A percentile compares a stretch with the other conserved stretches of the same genome.
Conservation (phyloP, 2,329 filamentous ascomycete species). For the Neonectria faginata region DNA sequence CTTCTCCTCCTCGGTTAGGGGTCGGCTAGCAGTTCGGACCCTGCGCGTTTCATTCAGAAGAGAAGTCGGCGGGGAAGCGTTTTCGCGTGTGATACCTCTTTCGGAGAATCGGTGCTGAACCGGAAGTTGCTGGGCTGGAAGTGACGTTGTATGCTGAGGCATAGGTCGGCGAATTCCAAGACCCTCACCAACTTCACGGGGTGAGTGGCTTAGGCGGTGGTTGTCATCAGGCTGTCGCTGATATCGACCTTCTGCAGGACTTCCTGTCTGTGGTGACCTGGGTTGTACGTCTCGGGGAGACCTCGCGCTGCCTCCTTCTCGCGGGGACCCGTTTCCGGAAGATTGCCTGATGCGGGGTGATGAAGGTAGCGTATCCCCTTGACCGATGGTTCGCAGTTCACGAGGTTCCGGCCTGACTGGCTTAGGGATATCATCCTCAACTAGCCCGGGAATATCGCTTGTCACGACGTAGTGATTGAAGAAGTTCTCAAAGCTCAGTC, state of each 20-base stretch:
- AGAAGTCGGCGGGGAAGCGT: slow-evolving; percentile 43
- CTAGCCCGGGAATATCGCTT: slow-evolving; percentile 81
- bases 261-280: slow-evolving; percentile 58
- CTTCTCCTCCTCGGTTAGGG: slow-evolving; percentile 69
- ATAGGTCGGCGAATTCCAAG: slow-evolving; percentile 64
- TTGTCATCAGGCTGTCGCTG: slow-evolving; percentile 44
- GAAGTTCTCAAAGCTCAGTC: slow-evolving; percentile 87
- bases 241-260: slow-evolving; percentile 54
- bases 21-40: slow-evolving; percentile 45
- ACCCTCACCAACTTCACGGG: slow-evolving; percentile 61
- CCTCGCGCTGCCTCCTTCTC: slow-evolving; percentile 49
- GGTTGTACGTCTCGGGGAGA: slow-evolving; percentile 58
- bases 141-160: slow-evolving; percentile 61
- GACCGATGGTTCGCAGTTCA: slow-evolving; percentile 52
- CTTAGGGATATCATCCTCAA: slow-evolving; percentile 77
- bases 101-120: slow-evolving; percentile 52
- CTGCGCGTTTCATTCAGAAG: slow-evolving; percentile 51
- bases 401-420: slow-evolving; percentile 52
- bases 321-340: slow-evolving; percentile 51
- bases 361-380: slow-evolving; percentile 45
- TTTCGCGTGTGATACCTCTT: slow-evolving; percentile 40
- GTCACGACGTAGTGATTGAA: slow-evolving; percentile 81
- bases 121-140: slow-evolving; percentile 61
- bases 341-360: slow-evolving; percentile 52
- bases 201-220: slow-evolving; percentile 55